Conservation (phyloP, 768 basidiomycete genomes). For the Solioccasus polychromus region DNA sequence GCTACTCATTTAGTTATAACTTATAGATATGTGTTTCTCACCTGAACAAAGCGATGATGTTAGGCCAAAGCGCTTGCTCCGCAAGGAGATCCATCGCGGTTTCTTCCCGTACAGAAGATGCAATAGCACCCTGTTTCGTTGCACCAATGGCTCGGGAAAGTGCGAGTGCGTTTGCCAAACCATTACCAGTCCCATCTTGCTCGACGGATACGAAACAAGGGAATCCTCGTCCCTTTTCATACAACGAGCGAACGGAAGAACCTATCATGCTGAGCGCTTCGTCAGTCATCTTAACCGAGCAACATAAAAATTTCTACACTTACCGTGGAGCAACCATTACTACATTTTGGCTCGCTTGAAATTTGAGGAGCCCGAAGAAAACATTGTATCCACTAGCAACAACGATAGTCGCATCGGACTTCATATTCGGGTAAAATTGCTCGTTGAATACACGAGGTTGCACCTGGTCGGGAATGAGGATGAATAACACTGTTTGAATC, state of each 20-base stretch:
- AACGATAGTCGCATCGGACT: slow-evolving; percentile 46
- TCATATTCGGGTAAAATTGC: slow-evolving; percentile 48
- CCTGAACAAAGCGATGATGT: slow-evolving; percentile 63
- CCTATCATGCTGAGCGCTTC: slow-evolving; percentile 54
- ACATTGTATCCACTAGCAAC: slow-evolving; percentile 68
- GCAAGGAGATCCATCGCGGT: slow-evolving; percentile 65
- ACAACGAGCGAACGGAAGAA: slow-evolving; percentile 60
- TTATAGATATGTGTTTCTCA: slow-evolving; percentile 16
- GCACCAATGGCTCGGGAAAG: slow-evolving; percentile 58
- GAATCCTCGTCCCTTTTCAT: slow-evolving; percentile 57
- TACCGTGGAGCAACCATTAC: slow-evolving; percentile 66
- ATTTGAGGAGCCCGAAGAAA: slow-evolving; percentile 55
- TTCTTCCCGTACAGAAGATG: slow-evolving; percentile 60
- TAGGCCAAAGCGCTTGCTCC: slow-evolving; percentile 66
- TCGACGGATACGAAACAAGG: slow-evolving; percentile 66
- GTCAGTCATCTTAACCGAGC: background rate
- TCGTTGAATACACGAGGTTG: slow-evolving; percentile 63
- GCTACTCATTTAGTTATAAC: background rate
- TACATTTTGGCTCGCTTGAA: slow-evolving; percentile 52
- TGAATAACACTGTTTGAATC: slow-evolving; percentile 47
- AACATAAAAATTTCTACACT: background rate
- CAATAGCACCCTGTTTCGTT: slow-evolving; percentile 60
- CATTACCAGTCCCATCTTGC: slow-evolving; percentile 54
- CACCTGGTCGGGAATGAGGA: slow-evolving; percentile 62
- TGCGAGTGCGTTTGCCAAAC: slow-evolving; percentile 46